These are phyloP conservation scores for Naematelia aurantialba DNA, from an alignment of 768 basidiomycete species.

Conservation along the genomic window DNA sequence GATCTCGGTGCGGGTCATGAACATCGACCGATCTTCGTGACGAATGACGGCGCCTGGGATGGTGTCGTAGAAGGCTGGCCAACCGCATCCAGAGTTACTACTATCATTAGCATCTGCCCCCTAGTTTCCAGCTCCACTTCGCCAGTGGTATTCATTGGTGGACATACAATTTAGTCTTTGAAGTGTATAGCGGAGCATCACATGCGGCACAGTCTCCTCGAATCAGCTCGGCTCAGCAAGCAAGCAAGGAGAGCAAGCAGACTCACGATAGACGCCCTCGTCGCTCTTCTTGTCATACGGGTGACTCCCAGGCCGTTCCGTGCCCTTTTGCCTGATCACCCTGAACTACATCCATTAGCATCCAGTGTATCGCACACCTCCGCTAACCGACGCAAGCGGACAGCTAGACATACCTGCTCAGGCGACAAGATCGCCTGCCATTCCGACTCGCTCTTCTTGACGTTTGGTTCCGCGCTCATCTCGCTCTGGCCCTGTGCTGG, in stretches of 20 bases:
- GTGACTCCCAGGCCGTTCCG: constrained; percentile 73
- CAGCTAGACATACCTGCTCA: constrained; percentile 63
- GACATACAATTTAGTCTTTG: constrained; percentile 72
- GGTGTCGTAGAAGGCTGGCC: constrained; percentile 98
- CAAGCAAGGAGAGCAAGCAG: not conserved
- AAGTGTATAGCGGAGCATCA: constrained; percentile 77
- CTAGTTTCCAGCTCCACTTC: not conserved
- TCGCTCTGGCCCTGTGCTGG: constrained; percentile 7
- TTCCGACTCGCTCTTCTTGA: constrained; percentile 65
- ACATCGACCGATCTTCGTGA: constrained; percentile 67
- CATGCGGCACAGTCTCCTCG: constrained; percentile 67
- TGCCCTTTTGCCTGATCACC: constrained; percentile 79
- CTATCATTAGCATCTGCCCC: not conserved
- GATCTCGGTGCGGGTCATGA: constrained; percentile 75
- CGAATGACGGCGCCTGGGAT: constrained; percentile 78
- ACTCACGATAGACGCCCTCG: constrained; percentile 62
- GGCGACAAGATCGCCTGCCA: constrained; percentile 77
- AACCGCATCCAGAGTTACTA: constrained; percentile 79
- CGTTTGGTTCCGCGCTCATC: constrained; percentile 19
- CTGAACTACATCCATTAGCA: constrained; percentile 62
- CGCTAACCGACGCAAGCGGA: not conserved
- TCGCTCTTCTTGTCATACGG: constrained; percentile 68
- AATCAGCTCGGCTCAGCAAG: not conserved
- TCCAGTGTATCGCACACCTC: not conserved
- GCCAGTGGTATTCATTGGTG: too few species aligned